Evolutionary conservation across 306 rosid genomes (phyloP), one percentile per base, ranked within the genome.

Genomic region (Malus sieversii): DNA sequence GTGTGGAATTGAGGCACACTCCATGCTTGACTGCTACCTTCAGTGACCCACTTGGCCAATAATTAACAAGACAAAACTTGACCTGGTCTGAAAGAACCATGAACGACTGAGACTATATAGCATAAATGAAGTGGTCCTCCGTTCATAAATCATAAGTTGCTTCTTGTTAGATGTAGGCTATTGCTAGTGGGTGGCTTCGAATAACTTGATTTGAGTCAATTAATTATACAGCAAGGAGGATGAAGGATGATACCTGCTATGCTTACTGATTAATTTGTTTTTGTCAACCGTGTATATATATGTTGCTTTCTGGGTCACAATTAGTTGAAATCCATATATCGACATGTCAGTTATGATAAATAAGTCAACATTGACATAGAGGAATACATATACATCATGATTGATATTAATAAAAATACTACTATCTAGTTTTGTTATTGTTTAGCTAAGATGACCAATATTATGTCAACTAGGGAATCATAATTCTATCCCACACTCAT

Each of bases 41-140:
- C 78, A 32, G 12, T 23, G 2, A 2, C 68, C 68, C 68, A 64
- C 23, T 18, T 75, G 84, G 44, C 85, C 84, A 78, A 76, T 9
- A 75, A 79, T 25, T 64, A 82, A 83, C 75, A 70, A 78, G 82
- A 86, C 85, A 88, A 83, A 76, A 81, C 69, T 79, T 77, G 70
- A 80, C 79, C 72, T 75, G 81, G 81, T 71, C 46, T 44, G 69
- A 75, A 66, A 79, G 66, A 71, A 20, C 72, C 58, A 74, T 74
- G 77, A 70, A 61, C 71, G 76, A 38, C 61, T 66, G 65, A 46
- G 75, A 69, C 88, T 69, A 51, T 15, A 16, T 51, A 42, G 35
- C 30, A 40, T 61, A 60, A 52, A 33, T 82, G 87, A 60, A 52
- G 29, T 82, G 87, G 70, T 79, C 83, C 82, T 82, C 13, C 35